A percentile compares a stretch with the other conserved stretches of the same genome.
phyloP scores from a whole-genome alignment of 306 rosid species.

The Rosa multiflora region DNA sequence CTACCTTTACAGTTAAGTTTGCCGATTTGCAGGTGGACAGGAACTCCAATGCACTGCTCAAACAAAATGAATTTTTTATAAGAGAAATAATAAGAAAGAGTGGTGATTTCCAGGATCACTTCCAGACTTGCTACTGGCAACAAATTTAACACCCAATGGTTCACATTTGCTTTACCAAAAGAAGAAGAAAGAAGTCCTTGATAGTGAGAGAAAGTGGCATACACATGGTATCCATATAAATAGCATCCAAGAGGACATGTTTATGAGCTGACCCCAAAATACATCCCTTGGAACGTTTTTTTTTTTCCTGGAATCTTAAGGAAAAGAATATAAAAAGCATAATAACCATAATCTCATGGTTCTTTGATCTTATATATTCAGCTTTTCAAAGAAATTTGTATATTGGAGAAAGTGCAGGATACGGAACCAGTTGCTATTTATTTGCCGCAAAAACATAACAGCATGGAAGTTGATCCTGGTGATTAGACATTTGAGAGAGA shows the following conservation, averaged over 20 bases:
- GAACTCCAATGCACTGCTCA: conserved; percentile 86
- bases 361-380: too few relatives aligned
- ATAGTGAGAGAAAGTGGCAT: too few relatives aligned
- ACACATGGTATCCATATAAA: too few relatives aligned
- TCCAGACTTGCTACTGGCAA: not conserved
- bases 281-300: too few relatives aligned
- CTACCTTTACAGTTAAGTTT: conserved; percentile 83
- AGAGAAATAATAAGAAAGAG: not conserved
- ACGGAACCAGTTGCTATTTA: too few relatives aligned
- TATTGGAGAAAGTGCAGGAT: too few relatives aligned
- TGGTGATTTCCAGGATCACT: conserved; percentile 10
- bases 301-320: not conserved
- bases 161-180: not conserved
- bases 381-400: too few relatives aligned
- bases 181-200: not conserved
- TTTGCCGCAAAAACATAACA: too few relatives aligned
- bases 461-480: too few relatives aligned
- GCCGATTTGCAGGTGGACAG: conserved; percentile 85
- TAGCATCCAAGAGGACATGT: not conserved
- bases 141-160: not conserved
- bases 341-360: too few relatives aligned
- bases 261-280: not conserved
- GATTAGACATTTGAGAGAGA: too few relatives aligned
- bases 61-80: conserved; percentile 35
- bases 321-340: too few relatives aligned